Base-by-base conservation (phyloP, 768 basidiomycete species). In the Podaxis mareebaensis region DNA sequence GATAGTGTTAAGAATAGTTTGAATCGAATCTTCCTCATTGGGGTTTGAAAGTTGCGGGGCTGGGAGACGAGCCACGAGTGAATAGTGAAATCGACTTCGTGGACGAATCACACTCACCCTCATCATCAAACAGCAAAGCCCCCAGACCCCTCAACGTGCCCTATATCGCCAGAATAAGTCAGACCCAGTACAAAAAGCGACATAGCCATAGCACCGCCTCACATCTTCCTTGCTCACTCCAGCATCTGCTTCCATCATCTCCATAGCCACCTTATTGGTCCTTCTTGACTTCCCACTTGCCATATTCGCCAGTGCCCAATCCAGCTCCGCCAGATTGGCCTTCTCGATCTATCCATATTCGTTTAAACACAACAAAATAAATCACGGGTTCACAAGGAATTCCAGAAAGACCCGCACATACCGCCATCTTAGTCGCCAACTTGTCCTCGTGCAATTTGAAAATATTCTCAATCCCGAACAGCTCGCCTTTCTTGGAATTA, bases 391-490 rank as follows among this genome's bases (percentile, higher is more conserved):
- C 49, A 40, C 11, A 55, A 53, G 24, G 36, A 40, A 11, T 38
- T 36, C 48, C 33, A 33, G 20, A 30, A 28, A 58, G 2, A 57
- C 12, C 20, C 72, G 20, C 5, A 46, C 84, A 63, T 76, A 92
- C 92, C 63, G 86, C 83, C 73, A 83, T 81, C 73, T 93, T 92
- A 0, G 91, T 94, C 40, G 89, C 83, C 8, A 89, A 77, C 15
- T 80, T 85, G 64, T 80, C 78, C 69, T 92, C 90, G 65, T 91
- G 86, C 30, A 95, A 78, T 66, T 80, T 85, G 76, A 96, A 95
- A 39, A 96, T 92, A 67, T 96, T 96, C 70, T 88, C 85, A 53
- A 91, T 78, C 3, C 94, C 94, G 67, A 93, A 96, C 2, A 95
- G 81, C 69, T 95, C 93, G 33, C 93, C 94, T 68, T 88, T 86